Conservation (phyloP, 2,329 filamentous ascomycete genomes). For the Pseudopithomyces chartarum region DNA sequence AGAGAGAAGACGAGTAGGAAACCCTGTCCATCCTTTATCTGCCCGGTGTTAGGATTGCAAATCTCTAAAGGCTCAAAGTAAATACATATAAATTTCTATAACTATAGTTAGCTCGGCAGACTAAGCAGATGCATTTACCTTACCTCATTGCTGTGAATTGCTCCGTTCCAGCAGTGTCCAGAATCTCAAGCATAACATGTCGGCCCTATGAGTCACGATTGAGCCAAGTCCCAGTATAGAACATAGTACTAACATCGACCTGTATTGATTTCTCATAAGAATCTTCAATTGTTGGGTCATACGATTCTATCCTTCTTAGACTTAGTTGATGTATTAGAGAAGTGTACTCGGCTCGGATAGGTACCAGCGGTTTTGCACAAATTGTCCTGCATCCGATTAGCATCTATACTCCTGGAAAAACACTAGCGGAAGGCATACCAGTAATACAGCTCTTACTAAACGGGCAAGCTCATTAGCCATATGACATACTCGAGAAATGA, state of each 20-base stretch:
- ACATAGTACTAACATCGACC: slow-evolving; percentile 74
- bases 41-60: too few species aligned
- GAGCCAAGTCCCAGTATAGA: background rate
- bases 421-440: slow-evolving; percentile 58
- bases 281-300: slow-evolving; percentile 67
- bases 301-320: slow-evolving; percentile 68
- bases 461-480: too few species aligned
- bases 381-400: slow-evolving; percentile 68
- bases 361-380: slow-evolving; percentile 57
- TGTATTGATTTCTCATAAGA: slow-evolving; percentile 66
- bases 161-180: slow-evolving; percentile 90
- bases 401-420: background rate
- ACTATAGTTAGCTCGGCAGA: slow-evolving; percentile 59
- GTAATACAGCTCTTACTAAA: slow-evolving; percentile 82
- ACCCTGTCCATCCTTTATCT: slow-evolving; percentile 77
- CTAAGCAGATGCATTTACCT: too few species aligned
- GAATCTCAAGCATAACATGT: slow-evolving; percentile 87
- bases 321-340: too few species aligned
- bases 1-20: slow-evolving; percentile 93
- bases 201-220: slow-evolving; percentile 64
- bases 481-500: too few species aligned
- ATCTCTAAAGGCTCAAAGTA: too few species aligned
- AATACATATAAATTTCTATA: slow-evolving; percentile 66
- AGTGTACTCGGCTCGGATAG: too few species aligned
- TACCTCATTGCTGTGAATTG: too few species aligned